A percentile compares a stretch with the other conserved stretches of the same genome.
Evolutionary conservation across 208 protist genomes (phyloP).

Genomic region (Trypanosoma rangeli): DNA sequence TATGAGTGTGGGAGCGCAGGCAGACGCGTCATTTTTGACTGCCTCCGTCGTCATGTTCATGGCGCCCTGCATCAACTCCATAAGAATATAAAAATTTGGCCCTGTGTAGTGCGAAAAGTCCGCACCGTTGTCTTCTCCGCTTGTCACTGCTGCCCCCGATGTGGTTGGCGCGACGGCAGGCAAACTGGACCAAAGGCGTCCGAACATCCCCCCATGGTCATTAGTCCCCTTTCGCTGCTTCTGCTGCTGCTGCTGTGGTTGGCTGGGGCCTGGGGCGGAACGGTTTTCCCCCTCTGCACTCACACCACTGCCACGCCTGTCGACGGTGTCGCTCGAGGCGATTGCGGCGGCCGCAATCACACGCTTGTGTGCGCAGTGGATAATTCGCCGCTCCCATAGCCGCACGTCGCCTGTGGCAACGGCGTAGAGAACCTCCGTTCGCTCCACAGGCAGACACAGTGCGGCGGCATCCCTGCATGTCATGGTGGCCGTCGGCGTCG

Average conservation of each 20-base stretch:
- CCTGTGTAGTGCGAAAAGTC: slow-evolving; percentile 12
- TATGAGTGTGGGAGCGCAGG: background rate
- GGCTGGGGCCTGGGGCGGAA: background rate
- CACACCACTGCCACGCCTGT: background rate
- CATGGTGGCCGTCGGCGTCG: background rate
- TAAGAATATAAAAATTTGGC: slow-evolving; percentile 9
- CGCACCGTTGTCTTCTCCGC: background rate
- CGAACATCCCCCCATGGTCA: background rate
- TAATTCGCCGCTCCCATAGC: slow-evolving; percentile 15
- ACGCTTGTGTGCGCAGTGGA: background rate
- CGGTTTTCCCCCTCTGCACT: background rate
- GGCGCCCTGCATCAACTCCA: slow-evolving; percentile 16
- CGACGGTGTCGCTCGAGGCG: background rate
- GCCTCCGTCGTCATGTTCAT: background rate
- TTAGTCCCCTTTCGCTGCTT: background rate
- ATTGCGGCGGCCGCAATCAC: background rate
- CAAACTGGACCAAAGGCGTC: background rate
- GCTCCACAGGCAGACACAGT: background rate
- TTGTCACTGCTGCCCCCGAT: background rate
- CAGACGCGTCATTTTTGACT: too few species aligned
- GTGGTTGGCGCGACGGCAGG: background rate
- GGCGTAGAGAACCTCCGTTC: slow-evolving; percentile 18
- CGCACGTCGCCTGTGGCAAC: slow-evolving; percentile 17
- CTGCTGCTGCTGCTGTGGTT: background rate
- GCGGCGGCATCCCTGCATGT: background rate